Evolutionary conservation across 768 basidiomycete species (phyloP), one percentile per base, ranked within the genome.

Genomic region (Trametes cubensis): DNA sequence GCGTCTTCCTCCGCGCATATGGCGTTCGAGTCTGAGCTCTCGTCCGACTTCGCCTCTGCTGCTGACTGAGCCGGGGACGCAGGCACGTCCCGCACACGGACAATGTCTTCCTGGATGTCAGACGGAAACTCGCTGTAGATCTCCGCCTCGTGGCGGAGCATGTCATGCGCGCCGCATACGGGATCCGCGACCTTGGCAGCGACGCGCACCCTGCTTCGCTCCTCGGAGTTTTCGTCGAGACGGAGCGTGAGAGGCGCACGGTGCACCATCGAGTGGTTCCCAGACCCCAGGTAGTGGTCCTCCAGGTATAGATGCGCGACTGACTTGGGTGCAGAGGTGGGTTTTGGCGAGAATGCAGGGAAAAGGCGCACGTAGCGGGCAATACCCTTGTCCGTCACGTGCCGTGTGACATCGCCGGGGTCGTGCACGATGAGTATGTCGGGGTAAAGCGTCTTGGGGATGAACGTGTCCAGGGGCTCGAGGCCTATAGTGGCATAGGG

Each of bases 191-290:
- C 1, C 58, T 73, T 73, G 58, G 60, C 67, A 2, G 66, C 66
- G 38, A 72, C 70, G 68, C 55, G 44, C 48, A 44, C 54, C 6
- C 56, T 58, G 42, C 26, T 44, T 2, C 60, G 59, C n/a, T 61
- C 63, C 7, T 41, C 40, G 10, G 59, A 47, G 58, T 44, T n/a
- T 15, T 55, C 20, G 50, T 59, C 49, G 41, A 48, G 54, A 4
- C 84, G 83, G 3, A 85, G 61, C 44, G 80, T 79, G 77, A 79
- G 79, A 61, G 82, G 80, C 6, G 77, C 81, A 38, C 74, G 65
- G 64, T 81, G 81, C 0, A 84, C 81, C 23, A 70, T 47, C 0
- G 85, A 85, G 65, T 86, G 85, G 61, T 81, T 66, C 0, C 86
- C 85, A 0, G 6, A 0, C 7, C 83, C 85, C 2, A 76, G 61